Evolutionary conservation across 2,329 filamentous ascomycete genomes (phyloP).

Genomic region (Magnaporthiopsis poae): DNA sequence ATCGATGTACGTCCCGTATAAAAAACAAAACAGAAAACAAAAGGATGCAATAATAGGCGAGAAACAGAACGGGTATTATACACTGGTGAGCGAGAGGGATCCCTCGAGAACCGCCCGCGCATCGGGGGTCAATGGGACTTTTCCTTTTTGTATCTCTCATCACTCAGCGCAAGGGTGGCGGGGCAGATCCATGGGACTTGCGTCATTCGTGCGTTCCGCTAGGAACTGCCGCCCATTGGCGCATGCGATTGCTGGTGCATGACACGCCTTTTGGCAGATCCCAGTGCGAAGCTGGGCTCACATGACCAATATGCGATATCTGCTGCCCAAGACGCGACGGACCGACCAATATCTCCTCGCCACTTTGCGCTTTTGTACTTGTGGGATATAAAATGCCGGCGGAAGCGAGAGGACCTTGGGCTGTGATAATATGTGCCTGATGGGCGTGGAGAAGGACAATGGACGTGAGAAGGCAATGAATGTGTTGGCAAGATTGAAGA

Average conservation of each 20-base stretch:
- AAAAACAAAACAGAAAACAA: not conserved
- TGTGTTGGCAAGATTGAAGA: too few species aligned
- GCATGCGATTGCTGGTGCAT: not conserved
- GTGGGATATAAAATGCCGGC: too few species aligned
- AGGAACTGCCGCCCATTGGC: not conserved
- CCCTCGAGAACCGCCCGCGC: too few species aligned
- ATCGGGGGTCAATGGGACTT: not conserved
- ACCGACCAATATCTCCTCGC: not conserved
- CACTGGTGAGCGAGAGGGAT: not conserved
- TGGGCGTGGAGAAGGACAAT: too few species aligned
- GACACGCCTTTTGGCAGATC: not conserved
- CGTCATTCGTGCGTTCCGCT: not conserved
- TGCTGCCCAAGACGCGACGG: not conserved
- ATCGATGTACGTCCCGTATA: not conserved
- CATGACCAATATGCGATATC: not conserved
- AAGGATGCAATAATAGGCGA: not conserved
- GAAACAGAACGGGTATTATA: not conserved
- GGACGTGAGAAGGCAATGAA: too few species aligned
- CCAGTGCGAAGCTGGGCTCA: not conserved
- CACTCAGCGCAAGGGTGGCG: not conserved
- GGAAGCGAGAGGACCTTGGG: too few species aligned
- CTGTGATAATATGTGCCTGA: too few species aligned
- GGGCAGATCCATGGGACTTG: not conserved
- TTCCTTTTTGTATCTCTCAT: not conserved
- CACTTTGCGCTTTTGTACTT: not conserved